phyloP scores from a whole-genome alignment of 371 early-diverging fungal genomes.

The Batrachochytrium dendrobatidis region DNA sequence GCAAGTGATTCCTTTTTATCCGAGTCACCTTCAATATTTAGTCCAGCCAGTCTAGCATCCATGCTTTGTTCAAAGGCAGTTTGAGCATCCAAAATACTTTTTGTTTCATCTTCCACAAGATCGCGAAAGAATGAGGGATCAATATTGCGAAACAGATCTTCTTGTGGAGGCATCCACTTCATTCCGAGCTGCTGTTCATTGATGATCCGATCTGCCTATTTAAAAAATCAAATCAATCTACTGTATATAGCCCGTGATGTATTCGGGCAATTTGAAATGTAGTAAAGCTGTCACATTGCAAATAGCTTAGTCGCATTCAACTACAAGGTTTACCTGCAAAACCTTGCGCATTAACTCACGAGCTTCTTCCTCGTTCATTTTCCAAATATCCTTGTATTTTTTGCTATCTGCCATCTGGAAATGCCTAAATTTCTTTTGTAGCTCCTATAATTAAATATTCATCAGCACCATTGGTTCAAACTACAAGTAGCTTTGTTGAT shows the following conservation, averaged over 20 bases:
- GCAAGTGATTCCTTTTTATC: slow-evolving; percentile 21
- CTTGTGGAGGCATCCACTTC: slow-evolving; percentile 30
- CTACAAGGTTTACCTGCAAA: slow-evolving; percentile 25
- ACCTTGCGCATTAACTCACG: slow-evolving; percentile 40
- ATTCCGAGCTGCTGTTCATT: slow-evolving; percentile 45
- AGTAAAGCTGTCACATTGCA: too few relatives aligned
- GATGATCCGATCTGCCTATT: slow-evolving; percentile 43
- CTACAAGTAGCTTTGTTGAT: neutral
- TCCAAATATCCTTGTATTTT: slow-evolving; percentile 42
- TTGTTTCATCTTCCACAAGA: neutral
- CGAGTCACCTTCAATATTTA: slow-evolving; percentile 2
- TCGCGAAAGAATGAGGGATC: slow-evolving; percentile 23
- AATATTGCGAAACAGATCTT: slow-evolving; percentile 28
- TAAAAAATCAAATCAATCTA: neutral
- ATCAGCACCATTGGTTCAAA: neutral
- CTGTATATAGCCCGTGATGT: too few relatives aligned
- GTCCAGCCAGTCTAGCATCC: neutral
- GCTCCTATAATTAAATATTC: slow-evolving; percentile 32
- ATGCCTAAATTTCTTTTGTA: slow-evolving; percentile 47
- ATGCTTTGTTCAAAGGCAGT: slow-evolving; percentile 7
- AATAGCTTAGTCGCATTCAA: too few relatives aligned
- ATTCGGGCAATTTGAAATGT: too few relatives aligned
- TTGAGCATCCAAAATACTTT: neutral
- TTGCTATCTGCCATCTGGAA: slow-evolving; percentile 39
- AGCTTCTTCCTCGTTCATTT: slow-evolving; percentile 45